phyloP scores from a whole-genome alignment of 495 filamentous ascomycete species.

The Neurospora sp. region DNA sequence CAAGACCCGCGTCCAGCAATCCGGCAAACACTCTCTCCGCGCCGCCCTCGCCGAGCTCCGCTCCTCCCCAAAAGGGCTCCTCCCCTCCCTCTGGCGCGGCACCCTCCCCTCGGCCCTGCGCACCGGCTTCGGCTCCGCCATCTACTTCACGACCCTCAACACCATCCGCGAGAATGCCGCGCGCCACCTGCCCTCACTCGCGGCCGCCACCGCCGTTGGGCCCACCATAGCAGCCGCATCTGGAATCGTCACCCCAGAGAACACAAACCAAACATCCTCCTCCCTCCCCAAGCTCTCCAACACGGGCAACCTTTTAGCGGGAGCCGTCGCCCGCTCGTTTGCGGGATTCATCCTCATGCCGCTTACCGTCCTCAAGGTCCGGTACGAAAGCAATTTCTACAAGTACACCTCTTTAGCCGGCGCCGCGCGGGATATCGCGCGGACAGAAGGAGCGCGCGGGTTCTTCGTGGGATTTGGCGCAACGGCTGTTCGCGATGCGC shows the following conservation, averaged over 20 bases:
- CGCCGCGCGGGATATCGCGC: conserved; percentile 66
- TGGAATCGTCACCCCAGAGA: not conserved
- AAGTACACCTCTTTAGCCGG: conserved; percentile 65
- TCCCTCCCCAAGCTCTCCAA: conserved; percentile 77
- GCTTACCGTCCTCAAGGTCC: conserved; percentile 92
- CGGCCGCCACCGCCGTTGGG: conserved; percentile 10
- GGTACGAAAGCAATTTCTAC: conserved; percentile 82
- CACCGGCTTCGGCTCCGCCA: conserved; percentile 82
- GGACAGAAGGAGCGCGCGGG: conserved; percentile 63
- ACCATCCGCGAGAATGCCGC: conserved; percentile 64
- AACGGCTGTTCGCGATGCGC: conserved; percentile 85
- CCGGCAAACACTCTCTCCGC: conserved; percentile 50
- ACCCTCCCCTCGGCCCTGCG: conserved; percentile 85
- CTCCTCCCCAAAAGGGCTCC: conserved; percentile 31
- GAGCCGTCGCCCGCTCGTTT: conserved; percentile 69
- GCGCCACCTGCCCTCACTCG: conserved; percentile 27
- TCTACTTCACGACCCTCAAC: conserved; percentile 91
- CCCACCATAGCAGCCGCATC: not conserved
- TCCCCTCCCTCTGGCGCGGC: conserved; percentile 84
- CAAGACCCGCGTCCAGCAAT: conserved; percentile 90
- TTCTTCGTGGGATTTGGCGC: conserved; percentile 93
- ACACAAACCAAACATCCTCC: conserved; percentile 46
- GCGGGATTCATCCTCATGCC: conserved; percentile 94
- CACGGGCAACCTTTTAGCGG: conserved; percentile 73
- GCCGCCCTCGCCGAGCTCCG: conserved; percentile 65